Conservation (phyloP, 441 rosid genomes). For the Biscutella laevigata region DNA sequence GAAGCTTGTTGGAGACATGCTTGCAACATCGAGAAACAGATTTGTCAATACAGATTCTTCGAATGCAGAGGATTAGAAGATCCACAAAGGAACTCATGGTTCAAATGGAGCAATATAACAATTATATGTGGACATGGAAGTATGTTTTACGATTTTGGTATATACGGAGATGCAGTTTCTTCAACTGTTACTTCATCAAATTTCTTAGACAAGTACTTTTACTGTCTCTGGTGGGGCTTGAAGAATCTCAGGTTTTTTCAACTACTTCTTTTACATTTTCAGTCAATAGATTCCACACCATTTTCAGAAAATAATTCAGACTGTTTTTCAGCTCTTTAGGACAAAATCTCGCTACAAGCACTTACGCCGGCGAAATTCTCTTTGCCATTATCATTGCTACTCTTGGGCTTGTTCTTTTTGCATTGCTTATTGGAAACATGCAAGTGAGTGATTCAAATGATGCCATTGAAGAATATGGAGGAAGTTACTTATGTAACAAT, state of each 20-base stretch:
- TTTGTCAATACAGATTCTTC: constrained; percentile 48
- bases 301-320: not conserved
- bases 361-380: constrained; percentile 57
- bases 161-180: constrained; percentile 59
- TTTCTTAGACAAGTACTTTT: constrained; percentile 73
- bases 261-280: not conserved
- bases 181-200: constrained; percentile 43
- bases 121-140: constrained; percentile 37
- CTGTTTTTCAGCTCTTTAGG: constrained; percentile 57
- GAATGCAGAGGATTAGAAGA: constrained; percentile 42
- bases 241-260: constrained; percentile 66
- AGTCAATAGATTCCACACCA: not conserved
- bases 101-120: constrained; percentile 52
- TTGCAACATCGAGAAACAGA: constrained; percentile 40
- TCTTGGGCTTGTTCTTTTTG: constrained; percentile 76
- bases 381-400: constrained; percentile 63
- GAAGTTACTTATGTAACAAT: no score
- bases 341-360: constrained; percentile 61
- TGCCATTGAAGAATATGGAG: no score
- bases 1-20: constrained; percentile 77
- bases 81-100: constrained; percentile 48
- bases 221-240: constrained; percentile 95
- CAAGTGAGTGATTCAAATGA: constrained; percentile 42
- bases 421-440: constrained; percentile 86
- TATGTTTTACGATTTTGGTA: constrained; percentile 53